These are phyloP conservation scores for Sphaerobolus stellatus DNA, from an alignment of 1,284 basidiomycete genomes.

Conservation along the genomic window DNA sequence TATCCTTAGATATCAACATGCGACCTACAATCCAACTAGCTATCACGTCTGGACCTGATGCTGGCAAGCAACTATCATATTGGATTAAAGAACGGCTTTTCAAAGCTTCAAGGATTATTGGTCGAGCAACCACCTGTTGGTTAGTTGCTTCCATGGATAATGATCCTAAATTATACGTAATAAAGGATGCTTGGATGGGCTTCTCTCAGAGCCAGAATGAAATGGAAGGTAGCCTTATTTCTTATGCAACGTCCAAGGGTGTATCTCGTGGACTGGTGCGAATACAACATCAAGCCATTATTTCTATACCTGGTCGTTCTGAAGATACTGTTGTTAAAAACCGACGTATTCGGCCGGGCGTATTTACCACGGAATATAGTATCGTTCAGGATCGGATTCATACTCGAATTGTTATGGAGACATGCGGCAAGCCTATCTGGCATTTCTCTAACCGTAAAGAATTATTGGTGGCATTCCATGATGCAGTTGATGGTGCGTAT, in stretches of 20 bases:
- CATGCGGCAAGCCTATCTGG: constrained; percentile 2
- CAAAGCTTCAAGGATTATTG: neutral
- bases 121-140: constrained; percentile 5
- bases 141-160: neutral
- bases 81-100: constrained; percentile 1
- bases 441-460: constrained; percentile 3
- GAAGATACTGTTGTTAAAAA: constrained; percentile 4
- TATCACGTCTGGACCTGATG: neutral
- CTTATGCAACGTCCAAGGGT: neutral
- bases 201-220: neutral
- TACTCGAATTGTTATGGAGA: constrained; percentile 6
- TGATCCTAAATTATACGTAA: neutral
- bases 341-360: neutral
- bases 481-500: no score
- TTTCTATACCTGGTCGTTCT: neutral
- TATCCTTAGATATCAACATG: neutral
- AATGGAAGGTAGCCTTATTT: constrained; percentile 3
- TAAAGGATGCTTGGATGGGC: constrained; percentile 9
- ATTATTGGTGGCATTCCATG: constrained; percentile 1
- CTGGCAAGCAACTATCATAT: neutral
- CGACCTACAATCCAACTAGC: neutral
- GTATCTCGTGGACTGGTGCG: constrained; percentile 3
- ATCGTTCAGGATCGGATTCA: constrained; percentile 1
- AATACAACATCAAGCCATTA: neutral
- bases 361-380: neutral